Base-by-base conservation (phyloP, 2,329 filamentous ascomycete species). In the Alternaria sp. region DNA sequence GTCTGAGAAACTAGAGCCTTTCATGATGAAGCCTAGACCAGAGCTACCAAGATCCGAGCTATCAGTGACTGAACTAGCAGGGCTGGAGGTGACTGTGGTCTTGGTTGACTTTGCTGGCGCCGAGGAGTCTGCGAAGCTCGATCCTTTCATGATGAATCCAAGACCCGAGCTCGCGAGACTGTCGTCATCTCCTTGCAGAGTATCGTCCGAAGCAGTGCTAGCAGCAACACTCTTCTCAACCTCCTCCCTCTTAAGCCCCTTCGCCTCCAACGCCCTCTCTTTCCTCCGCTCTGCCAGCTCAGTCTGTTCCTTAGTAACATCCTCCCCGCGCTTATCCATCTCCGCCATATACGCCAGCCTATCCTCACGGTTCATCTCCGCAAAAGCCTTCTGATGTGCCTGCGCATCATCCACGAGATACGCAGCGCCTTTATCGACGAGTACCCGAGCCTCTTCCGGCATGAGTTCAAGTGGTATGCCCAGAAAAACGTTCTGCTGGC, bases 401-500 rank as follows among this genome's bases (percentile, higher is more conserved):
- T 86, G 84, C 56, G 85, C 84, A 80, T 97, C 94, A 78, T 97
- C 93, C 71, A 95, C 89, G 70, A 97, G 85, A 80, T 91, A 93
- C 45, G 89, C 95, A 71, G 89, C 87, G 62, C 88, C 89, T 70
- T 90, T 90, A 69, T 93, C 90, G 62, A 97, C 89, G 26, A 99
- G 86, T 57, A 96, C 82, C 67, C 89, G 87, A 5, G 91, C 94
- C 83, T 99, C 96, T 81, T 98, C 96, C 2, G 93, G 90, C 83
- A 96, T 92, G 47, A 99, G 85, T 83, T 97, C 91, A 25, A 98
- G 83, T 3, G 96, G 96, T 53, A 98, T 83, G 49, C 94, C 93
- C 62, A 95, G 87, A 77, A 98, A 98, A 61, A 97, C 87, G 81
- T 97, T 98, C 81, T 99, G 96, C 72, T 96, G 95, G 6, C 94